Base-by-base conservation (phyloP, 2,329 filamentous ascomycete genomes). In the Penicillium vulpinum region DNA sequence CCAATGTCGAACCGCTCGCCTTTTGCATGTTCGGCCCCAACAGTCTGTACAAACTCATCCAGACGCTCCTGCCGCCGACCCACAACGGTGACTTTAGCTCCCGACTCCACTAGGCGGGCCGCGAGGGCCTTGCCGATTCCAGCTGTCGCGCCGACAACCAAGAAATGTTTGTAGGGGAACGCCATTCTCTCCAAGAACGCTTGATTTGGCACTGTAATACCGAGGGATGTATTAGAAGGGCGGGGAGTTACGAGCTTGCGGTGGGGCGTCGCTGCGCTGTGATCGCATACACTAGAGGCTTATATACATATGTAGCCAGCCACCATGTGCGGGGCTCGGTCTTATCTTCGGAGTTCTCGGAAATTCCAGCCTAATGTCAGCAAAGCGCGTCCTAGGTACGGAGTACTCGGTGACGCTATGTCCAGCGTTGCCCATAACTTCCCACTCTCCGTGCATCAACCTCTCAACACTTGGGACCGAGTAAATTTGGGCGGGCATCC, bases 91-190 rank as follows among this genome's bases (percentile, higher is more conserved):
- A 41, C 39, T 21, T 24, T 41, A 9, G 39, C 39, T 4, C 39
- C 39, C 39, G 39, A 41, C 39, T 41, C 39, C 9, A 41, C 10
- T 10, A 83, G 67, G n/a, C 73, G 77, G 50, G 77, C 71, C 18
- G 80, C 77, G 52, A 85, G 72, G 2, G 77, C 80, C 40, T 65
- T 67, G 51, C 82, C 82, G 55, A 85, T 85, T 43, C 82, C 82
- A 2, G 80, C 76, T 0, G 82, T 84, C 15, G 81, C 81, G 15
- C 82, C 82, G 33, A 85, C 73, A 45, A 86, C 65, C 54, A 86
- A 79, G 29, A 84, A 75, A 38, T 79, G 80, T 49, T 82, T 83
- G 70, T 85, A 85, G 7, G 74, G 77, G 68, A 84, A 46, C 21
- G 21, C 39, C 39, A 41, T 41, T 16, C 21, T 41, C 21, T 24